Percentiles rank a stretch among this genome's conserved stretches.
Evolutionary conservation across 768 basidiomycete species (phyloP).

Genomic region (Polyporus arcularius): DNA sequence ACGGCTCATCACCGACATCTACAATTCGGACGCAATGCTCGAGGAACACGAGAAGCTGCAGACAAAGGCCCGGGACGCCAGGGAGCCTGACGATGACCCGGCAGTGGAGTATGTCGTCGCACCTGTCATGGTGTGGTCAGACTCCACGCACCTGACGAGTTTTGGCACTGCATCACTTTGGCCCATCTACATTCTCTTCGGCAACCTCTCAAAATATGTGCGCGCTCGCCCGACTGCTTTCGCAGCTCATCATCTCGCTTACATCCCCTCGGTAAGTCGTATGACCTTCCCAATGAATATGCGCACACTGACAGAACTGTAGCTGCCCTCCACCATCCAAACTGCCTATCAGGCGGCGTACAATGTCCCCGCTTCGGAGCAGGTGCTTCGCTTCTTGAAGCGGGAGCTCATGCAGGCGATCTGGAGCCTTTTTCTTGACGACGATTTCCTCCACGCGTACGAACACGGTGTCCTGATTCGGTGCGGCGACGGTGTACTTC

Average conservation of each 20-base stretch:
- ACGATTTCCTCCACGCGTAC: too few relatives aligned
- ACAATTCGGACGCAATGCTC: constrained; percentile 13
- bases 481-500: too few relatives aligned
- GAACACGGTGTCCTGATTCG: too few relatives aligned
- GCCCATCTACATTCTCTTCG: constrained; percentile 44
- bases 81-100: not conserved
- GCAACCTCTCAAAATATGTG: constrained; percentile 44
- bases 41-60: constrained; percentile 15
- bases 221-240: constrained; percentile 29
- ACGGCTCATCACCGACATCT: constrained; percentile 12
- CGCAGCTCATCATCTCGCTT: constrained; percentile 43
- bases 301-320: too few relatives aligned
- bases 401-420: too few relatives aligned
- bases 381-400: too few relatives aligned
- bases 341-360: too few relatives aligned
- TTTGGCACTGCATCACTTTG: constrained; percentile 34
- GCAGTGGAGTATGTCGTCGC: constrained; percentile 8
- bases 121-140: constrained; percentile 28
- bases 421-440: too few relatives aligned
- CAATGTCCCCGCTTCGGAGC: too few relatives aligned
- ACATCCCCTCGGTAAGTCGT: constrained; percentile 45
- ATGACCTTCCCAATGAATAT: too few relatives aligned
- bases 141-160: constrained; percentile 29
- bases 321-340: too few relatives aligned
- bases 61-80: not conserved